phyloP scores from a whole-genome alignment of 495 filamentous ascomycete species.

The Penicillium robsamsonii region DNA sequence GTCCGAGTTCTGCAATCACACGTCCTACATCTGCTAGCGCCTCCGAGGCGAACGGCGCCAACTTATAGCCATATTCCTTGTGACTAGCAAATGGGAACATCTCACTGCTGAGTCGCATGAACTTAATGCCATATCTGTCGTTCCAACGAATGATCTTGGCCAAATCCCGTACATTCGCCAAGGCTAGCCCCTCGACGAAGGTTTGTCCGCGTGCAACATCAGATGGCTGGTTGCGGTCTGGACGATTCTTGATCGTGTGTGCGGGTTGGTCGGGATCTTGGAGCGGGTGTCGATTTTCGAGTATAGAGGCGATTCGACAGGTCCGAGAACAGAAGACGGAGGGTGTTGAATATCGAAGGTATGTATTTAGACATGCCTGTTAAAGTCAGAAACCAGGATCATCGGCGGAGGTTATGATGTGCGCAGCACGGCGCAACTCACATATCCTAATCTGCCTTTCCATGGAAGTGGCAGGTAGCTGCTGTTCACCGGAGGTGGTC shows the following conservation, averaged over 20 bases:
- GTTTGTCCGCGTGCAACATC: slow-evolving; percentile 59
- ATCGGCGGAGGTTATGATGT: neutral
- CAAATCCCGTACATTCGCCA: slow-evolving; percentile 81
- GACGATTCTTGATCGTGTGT: slow-evolving; percentile 78
- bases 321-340: slow-evolving; percentile 90
- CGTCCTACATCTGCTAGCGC: slow-evolving; percentile 73
- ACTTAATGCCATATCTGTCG: slow-evolving; percentile 87
- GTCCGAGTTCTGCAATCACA: slow-evolving; percentile 76
- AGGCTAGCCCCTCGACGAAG: slow-evolving; percentile 73
- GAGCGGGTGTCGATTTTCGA: slow-evolving; percentile 84
- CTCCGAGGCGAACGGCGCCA: slow-evolving; percentile 81
- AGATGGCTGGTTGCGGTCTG: slow-evolving; percentile 66
- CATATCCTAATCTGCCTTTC: slow-evolving; percentile 91
- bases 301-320: slow-evolving; percentile 84
- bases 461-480: slow-evolving; percentile 84
- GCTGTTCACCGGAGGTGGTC: slow-evolving; percentile 80
- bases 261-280: slow-evolving; percentile 69
- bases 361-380: slow-evolving; percentile 88
- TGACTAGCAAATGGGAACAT: slow-evolving; percentile 98
- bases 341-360: slow-evolving; percentile 80
- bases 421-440: slow-evolving; percentile 41
- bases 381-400: slow-evolving; percentile 16
- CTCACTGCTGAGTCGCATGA: slow-evolving; percentile 87
- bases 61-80: slow-evolving; percentile 78
- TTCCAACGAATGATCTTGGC: slow-evolving; percentile 90